Percentiles rank a stretch among this genome's conserved stretches.
These are phyloP conservation scores for Metschnikowia corniflorae DNA, from an alignment of 805 yeast genomes.

Conservation along the genomic window DNA sequence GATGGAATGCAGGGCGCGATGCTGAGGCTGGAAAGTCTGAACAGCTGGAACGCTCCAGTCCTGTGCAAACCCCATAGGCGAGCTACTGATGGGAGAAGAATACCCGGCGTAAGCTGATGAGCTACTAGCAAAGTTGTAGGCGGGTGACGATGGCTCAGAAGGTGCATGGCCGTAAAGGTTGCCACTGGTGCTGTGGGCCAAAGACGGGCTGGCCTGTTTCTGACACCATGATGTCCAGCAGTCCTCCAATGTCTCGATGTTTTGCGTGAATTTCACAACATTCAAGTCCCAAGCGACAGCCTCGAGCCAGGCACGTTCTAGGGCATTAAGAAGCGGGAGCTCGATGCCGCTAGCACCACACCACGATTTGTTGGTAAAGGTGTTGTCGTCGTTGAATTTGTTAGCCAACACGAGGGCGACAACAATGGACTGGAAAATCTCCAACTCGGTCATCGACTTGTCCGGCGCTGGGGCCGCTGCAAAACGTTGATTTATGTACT, in stretches of 20 bases:
- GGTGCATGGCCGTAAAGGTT: neutral
- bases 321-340: slow-evolving; percentile 53
- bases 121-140: slow-evolving; percentile 7
- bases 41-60: slow-evolving; percentile 14
- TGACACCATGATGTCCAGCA: slow-evolving; percentile 45
- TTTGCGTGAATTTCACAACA: slow-evolving; percentile 36
- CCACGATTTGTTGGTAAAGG: slow-evolving; percentile 95
- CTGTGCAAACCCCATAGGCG: slow-evolving; percentile 23
- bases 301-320: slow-evolving; percentile 70
- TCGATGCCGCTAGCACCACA: slow-evolving; percentile 87
- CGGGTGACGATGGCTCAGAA: slow-evolving; percentile 23
- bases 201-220: slow-evolving; percentile 18
- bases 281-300: slow-evolving; percentile 58
- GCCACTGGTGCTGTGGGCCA: neutral
- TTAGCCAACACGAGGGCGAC: slow-evolving; percentile 79
- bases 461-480: slow-evolving; percentile 26
- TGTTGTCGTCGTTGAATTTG: slow-evolving; percentile 94
- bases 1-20: slow-evolving; percentile 18
- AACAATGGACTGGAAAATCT: slow-evolving; percentile 54
- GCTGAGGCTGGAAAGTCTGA: slow-evolving; percentile 4
- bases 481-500: slow-evolving; percentile 66
- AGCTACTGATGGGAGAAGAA: slow-evolving; percentile 27
- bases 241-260: slow-evolving; percentile 40
- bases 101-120: slow-evolving; percentile 18
- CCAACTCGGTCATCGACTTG: slow-evolving; percentile 24